Base-by-base conservation (phyloP, 805 yeast genomes). In the Geotrichum ghanense region DNA sequence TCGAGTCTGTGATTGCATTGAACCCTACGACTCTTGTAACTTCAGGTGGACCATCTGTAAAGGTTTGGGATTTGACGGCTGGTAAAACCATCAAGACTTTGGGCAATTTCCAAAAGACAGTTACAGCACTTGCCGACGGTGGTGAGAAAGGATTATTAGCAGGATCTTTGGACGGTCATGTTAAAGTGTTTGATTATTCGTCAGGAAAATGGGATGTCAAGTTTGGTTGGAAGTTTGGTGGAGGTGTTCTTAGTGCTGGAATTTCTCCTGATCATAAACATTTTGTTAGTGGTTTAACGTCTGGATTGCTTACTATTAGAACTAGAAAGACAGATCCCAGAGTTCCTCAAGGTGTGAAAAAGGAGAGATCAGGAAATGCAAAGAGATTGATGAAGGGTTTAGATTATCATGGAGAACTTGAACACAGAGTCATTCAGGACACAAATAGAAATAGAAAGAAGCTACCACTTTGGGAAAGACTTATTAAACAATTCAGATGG, bases 141-240 rank as follows among this genome's bases (percentile, higher is more conserved):
- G 83, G 81, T 24, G 85, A 78, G 51, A 69, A 78, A 44, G 90
- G 92, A n/a, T 69, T 92, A 41, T 68, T 92, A 24, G 97, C 95
- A 2, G 97, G 97, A 16, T 88, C 97, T 0, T 70, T 92, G 48
- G 98, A 92, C 66, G 98, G 98, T 19, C 98, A 92, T 64, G 95
- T 92, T 50, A 92, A 92, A 65, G 89, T 89, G 41, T 86, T 90
- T 62, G 97, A 89, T 63, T 76, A 85, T 34, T 66, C 75, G 22
- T 74, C 81, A 12, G 56, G 64, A 22, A 46, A 47, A 17, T 89
- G 90, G 86, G 83, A 82, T 50, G 95, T 90, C 50, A 85, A 83
- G 62, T 90, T 88, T 61, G 97, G 97, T 43, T 90, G 97, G 97
- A 90, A 89, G 65, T 90, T 84, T 60, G 95, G 96, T 27, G 87